Evolutionary conservation across 2,329 filamentous ascomycete species (phyloP).

Genomic region (Amylocarpus encephaloides): DNA sequence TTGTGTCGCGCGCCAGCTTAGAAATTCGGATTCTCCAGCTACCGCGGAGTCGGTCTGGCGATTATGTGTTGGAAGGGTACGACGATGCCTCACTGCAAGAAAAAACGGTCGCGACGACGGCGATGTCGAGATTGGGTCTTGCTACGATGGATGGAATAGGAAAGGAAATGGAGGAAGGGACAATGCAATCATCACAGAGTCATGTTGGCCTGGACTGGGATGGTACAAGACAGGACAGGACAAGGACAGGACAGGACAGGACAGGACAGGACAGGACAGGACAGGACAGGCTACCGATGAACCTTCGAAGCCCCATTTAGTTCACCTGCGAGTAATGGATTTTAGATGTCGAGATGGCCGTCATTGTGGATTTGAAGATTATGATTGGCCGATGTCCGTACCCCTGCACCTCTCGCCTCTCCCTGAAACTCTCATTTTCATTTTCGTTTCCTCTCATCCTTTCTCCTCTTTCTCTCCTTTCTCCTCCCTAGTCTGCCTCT

Average conservation of each 20-base stretch:
- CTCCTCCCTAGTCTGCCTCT: no score
- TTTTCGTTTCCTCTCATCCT: no score
- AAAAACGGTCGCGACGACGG: neutral
- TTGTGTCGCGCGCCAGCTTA: conserved; percentile 10
- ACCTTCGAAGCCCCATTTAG: no score
- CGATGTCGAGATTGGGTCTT: neutral
- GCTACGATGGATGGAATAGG: neutral
- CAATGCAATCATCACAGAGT: neutral
- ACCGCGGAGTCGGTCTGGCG: conserved; percentile 3
- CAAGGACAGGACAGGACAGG: no score
- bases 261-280: no score
- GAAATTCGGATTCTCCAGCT: conserved; percentile 1
- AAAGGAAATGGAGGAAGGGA: neutral
- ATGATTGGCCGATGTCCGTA: neutral
- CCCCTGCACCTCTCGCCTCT: no score
- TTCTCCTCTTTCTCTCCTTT: no score
- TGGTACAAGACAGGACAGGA: no score
- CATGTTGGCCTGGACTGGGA: neutral
- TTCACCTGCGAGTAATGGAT: neutral
- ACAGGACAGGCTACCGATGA: no score
- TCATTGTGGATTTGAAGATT: neutral
- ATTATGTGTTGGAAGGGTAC: neutral
- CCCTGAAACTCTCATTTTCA: no score
- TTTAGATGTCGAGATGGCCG: neutral
- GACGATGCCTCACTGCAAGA: neutral